Evolutionary conservation across 768 basidiomycete genomes (phyloP).

Genomic region (Hirschioporus abietinus): DNA sequence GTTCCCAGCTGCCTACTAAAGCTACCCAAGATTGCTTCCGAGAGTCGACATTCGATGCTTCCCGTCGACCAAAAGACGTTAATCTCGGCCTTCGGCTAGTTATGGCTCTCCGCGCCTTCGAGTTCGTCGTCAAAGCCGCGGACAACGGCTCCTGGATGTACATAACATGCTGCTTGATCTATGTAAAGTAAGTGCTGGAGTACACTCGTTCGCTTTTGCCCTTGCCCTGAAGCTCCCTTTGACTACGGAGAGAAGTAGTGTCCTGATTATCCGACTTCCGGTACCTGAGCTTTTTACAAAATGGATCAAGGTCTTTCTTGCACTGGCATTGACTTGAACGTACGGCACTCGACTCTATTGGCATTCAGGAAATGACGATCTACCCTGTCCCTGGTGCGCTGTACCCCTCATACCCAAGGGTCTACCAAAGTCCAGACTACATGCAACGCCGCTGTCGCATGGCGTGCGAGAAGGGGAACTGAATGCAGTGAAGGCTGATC

Average conservation of each 20-base stretch:
- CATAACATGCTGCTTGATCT: no score
- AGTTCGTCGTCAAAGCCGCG: neutral
- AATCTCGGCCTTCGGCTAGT: neutral
- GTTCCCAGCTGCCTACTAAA: neutral
- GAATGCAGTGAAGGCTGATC: no score
- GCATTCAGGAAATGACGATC: no score
- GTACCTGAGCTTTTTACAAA: neutral
- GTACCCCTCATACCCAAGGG: no score
- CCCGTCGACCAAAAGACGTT: neutral
- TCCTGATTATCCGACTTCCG: neutral
- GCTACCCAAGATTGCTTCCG: neutral
- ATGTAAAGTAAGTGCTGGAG: no score
- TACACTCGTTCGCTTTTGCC: neutral
- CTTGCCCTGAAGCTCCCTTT: neutral
- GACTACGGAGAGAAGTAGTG: neutral
- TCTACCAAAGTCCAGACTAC: no score
- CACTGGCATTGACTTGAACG: neutral
- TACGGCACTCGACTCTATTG: neutral
- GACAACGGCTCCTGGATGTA: no score
- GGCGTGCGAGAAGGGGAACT: no score
- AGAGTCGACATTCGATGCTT: neutral
- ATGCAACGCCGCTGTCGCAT: no score
- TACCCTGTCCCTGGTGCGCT: no score
- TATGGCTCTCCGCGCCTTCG: neutral
- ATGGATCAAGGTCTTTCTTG: neutral